These are phyloP conservation scores for Geosmithia putterillii DNA, from an alignment of 2,329 filamentous ascomycete species.

Conservation along the genomic window DNA sequence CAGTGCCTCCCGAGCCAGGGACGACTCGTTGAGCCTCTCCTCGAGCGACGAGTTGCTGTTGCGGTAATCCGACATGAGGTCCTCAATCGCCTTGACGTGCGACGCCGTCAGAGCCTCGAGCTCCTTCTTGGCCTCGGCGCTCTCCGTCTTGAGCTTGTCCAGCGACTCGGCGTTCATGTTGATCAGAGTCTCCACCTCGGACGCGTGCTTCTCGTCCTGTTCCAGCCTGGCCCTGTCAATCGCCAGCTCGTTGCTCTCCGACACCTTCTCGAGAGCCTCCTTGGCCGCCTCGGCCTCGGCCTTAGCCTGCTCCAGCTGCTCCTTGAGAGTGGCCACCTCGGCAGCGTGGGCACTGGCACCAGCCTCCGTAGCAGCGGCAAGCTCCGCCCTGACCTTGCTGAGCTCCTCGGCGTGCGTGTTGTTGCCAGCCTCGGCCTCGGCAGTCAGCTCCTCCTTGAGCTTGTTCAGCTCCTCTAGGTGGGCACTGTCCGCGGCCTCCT, in stretches of 20 bases:
- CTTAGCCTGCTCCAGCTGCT: conserved; percentile 17
- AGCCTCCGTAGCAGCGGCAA: conserved; percentile 11
- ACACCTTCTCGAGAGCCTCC: conserved; percentile 12
- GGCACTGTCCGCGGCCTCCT: conserved; percentile 16
- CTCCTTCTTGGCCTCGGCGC: conserved; percentile 24
- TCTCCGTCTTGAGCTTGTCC: conserved; percentile 25
- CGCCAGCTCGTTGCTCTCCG: conserved; percentile 17
- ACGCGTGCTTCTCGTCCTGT: conserved; percentile 30
- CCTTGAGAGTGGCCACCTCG: conserved; percentile 16
- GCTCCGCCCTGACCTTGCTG: conserved; percentile 14
- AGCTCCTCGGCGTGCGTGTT: conserved; percentile 16
- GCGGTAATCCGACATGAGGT: conserved; percentile 25
- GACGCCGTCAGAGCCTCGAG: conserved; percentile 26
- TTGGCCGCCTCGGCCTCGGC: conserved; percentile 12
- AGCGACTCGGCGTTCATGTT: conserved; percentile 27
- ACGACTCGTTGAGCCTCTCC: conserved; percentile 21
- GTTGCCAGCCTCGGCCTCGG: conserved; percentile 16
- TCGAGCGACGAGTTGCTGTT: conserved; percentile 18
- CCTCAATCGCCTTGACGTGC: conserved; percentile 25
- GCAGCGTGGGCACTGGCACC: conserved; percentile 8
- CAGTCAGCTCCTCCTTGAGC: conserved; percentile 15
- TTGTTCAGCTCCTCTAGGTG: conserved; percentile 21
- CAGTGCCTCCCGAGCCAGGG: conserved; percentile 20
- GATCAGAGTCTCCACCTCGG: conserved; percentile 34
- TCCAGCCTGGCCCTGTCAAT: conserved; percentile 27